Evolutionary conservation across 306 rosid species (phyloP), one percentile per base, ranked within the genome.

Genomic region (Sophora flavescens): DNA sequence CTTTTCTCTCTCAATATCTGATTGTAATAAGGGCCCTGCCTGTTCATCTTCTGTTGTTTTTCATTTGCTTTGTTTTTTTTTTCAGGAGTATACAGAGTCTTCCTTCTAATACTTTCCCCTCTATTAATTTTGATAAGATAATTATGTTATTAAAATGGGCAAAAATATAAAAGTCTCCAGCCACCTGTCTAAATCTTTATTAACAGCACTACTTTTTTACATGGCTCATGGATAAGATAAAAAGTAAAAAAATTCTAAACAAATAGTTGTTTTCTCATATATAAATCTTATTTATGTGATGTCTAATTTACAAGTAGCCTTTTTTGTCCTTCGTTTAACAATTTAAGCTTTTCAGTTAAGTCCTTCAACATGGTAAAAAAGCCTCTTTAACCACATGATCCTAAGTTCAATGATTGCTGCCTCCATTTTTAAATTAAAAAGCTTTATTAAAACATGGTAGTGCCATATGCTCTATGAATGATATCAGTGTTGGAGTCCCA

Each of bases 291-390:
- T 68, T 12, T 17, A 60, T 45, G 53, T 52, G 64, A 52, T 63
- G 61, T 81, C 36, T 57, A 33, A 38, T 58, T 65, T 48, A 45
- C 45, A 45, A 35, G 47, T 67, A 28, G 51, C 42, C 63, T 14
- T n/a, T 32, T 65, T 76, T 16, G 63, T 5, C 79, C 53, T 0
- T 51, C 4, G 30, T 18, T 45, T 54, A 60, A 45, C 15, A 36
- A 42, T 58, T 48, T n/a, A 18, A 18, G 4, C 4, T 75, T 57
- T 50, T 54, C 52, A 53, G 13, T 42, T 2, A 17, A 44, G 69
- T 56, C n/a, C 53, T 77, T 57, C 65, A 56, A 53, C 74, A 63
- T 44, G 63, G 47, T 62, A 48, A 56, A 65, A 54, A 77, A 72
- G 44, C 52, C 38, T 56, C 7, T 54, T 51, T 7, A 26, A 30